Conservation (phyloP, 2,329 filamentous ascomycete species). For the Davidsoniella australis region DNA sequence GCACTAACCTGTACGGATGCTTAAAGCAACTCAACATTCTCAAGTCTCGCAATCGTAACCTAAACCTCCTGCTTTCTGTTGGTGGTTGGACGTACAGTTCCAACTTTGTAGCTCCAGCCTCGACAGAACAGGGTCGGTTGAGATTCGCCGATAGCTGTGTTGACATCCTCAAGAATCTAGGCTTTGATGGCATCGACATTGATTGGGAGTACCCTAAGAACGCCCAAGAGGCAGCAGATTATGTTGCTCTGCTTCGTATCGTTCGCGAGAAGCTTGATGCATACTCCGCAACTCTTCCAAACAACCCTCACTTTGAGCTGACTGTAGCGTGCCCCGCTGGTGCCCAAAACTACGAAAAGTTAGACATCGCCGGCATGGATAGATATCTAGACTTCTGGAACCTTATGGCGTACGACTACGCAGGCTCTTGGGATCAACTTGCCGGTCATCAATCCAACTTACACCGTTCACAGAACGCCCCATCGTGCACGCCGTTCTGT, state of each 20-base stretch:
- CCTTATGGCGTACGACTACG: constrained; percentile 78
- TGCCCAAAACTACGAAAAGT: constrained; percentile 41
- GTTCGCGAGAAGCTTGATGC: constrained; percentile 40
- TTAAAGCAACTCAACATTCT: constrained; percentile 76
- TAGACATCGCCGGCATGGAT: constrained; percentile 50
- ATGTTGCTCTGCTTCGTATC: constrained; percentile 39
- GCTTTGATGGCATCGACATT: constrained; percentile 56
- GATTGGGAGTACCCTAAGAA: constrained; percentile 52
- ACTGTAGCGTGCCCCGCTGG: constrained; percentile 49
- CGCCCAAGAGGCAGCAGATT: constrained; percentile 35
- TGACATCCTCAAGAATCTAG: constrained; percentile 59
- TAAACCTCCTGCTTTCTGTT: constrained; percentile 74
- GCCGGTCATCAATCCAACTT: constrained; percentile 74
- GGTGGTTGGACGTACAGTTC: constrained; percentile 85
- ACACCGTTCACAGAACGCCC: constrained; percentile 38
- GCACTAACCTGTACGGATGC: constrained; percentile 74
- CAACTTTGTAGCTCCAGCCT: constrained; percentile 64
- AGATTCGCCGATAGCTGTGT: constrained; percentile 61
- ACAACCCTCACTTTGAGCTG: constrained; percentile 39
- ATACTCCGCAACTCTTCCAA: constrained; percentile 30
- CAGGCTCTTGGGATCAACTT: constrained; percentile 59
- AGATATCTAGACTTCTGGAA: constrained; percentile 56
- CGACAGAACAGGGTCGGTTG: constrained; percentile 49
- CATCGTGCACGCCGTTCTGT: constrained; percentile 59
- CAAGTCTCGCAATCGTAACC: constrained; percentile 63